Conservation (phyloP, 2,329 filamentous ascomycete genomes). For the Scytalidium lignicola region DNA sequence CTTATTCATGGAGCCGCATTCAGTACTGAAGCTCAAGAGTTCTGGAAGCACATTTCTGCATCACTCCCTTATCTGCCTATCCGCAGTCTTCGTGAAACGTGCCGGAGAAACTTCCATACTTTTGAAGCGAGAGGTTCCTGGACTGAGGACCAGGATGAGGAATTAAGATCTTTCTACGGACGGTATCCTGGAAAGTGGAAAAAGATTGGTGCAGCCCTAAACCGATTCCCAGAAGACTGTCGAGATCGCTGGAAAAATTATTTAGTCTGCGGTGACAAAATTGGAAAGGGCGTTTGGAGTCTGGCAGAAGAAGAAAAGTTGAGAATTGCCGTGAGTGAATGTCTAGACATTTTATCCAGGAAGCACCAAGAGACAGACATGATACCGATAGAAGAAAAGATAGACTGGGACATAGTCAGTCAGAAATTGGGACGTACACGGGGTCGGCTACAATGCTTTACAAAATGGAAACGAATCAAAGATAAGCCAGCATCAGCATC, state of each 20-base stretch:
- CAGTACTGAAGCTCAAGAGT: conserved; percentile 34
- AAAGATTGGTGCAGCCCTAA: conserved; percentile 54
- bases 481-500: conserved; percentile 8
- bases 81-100: conserved; percentile 49
- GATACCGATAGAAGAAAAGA: conserved; percentile 41
- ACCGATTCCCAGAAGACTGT: conserved; percentile 60
- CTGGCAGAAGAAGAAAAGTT: conserved; percentile 54
- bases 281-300: conserved; percentile 52
- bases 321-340: conserved; percentile 45
- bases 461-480: conserved; percentile 57
- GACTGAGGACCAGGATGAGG: conserved; percentile 53
- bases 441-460: conserved; percentile 61
- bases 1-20: conserved; percentile 31
- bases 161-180: conserved; percentile 42
- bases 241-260: conserved; percentile 69
- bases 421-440: conserved; percentile 55
- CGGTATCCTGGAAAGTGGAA: conserved; percentile 50
- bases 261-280: conserved; percentile 50
- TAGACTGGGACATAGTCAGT: conserved; percentile 64
- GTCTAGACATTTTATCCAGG: conserved; percentile 44
- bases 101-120: conserved; percentile 61
- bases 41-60: conserved; percentile 46
- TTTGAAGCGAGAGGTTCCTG: conserved; percentile 55
- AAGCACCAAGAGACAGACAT: conserved; percentile 21
- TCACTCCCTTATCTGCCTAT: conserved; percentile 46